Base-by-base conservation (phyloP, 2,329 filamentous ascomycete genomes). In the Didymosphaeria variabile region DNA sequence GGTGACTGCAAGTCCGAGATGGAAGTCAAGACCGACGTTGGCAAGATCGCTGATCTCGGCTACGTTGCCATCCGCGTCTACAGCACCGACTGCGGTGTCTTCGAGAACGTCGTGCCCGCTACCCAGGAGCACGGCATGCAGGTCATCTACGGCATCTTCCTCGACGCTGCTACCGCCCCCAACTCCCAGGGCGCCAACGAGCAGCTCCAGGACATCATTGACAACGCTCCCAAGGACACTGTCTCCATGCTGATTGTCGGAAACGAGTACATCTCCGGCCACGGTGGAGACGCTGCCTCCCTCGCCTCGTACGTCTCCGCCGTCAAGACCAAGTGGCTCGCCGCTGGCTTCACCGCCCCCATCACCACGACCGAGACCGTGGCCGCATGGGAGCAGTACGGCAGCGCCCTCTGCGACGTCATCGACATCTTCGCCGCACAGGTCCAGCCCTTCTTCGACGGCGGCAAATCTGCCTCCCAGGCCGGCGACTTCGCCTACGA, bases 381-480 rank as follows among this genome's bases (percentile, higher is more conserved):
- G 71, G 87, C 90, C 80, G 85, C 90, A 77, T 93, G 93, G 88
- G 82, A 92, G 81, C 68, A 82, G 55, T 84, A 90, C 66, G 86
- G 84, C 58, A 72, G 76, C 34, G 80, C 64, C 52, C 85, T 97
- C 64, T 97, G 94, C 86, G 71, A 74, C 38, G 86, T 85, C 71
- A 85, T 97, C 61, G 93, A 97, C 76, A 83, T 96, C 63, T 86
- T 92, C 40, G 91, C 90, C 79, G 89, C 88, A 80, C 97, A 97
- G 86, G 88, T 96, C 73, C 94, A 98, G 84, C 89, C 94, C 69
- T 97, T 91, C 90, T 98, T 97, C 90, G 96, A 96, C 85, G 77
- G 87, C 49, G 82, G 86, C 60, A 85, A 90, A 66, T 75, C 80
- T 26, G 86, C 93, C 62, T 72, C 80, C 4, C 74, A 86, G 54